Conservation (phyloP, 1,284 basidiomycete genomes). For the Coniferiporia weirii region DNA sequence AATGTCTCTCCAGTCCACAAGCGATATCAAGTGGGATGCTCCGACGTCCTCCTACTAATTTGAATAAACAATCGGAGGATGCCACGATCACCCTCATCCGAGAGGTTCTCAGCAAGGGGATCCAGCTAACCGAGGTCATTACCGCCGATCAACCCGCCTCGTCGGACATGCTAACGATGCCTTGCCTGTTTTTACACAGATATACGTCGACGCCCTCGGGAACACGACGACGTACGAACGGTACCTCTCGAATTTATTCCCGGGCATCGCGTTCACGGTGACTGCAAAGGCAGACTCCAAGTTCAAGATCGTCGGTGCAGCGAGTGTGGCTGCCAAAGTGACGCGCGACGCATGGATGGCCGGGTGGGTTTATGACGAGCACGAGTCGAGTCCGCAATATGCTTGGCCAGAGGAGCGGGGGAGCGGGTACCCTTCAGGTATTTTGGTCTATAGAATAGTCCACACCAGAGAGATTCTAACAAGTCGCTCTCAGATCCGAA, state of each 20-base stretch:
- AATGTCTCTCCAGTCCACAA: conserved; percentile 64
- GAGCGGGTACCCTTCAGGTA: conserved; percentile 87
- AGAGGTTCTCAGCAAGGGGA: conserved; percentile 74
- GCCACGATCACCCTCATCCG: conserved; percentile 88
- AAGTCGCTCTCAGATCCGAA: conserved; percentile 66
- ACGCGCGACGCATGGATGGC: conserved; percentile 91
- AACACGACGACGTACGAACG: conserved; percentile 81
- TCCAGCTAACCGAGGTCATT: conserved; percentile 77
- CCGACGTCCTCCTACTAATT: conserved; percentile 74
- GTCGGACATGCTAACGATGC: too few relatives aligned
- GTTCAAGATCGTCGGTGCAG: conserved; percentile 95
- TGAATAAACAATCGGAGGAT: conserved; percentile 91
- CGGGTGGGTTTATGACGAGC: conserved; percentile 43
- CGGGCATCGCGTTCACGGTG: conserved; percentile 83
- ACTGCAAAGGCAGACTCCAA: conserved; percentile 91
- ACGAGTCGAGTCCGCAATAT: conserved; percentile 12
- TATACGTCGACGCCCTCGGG: conserved; percentile 95
- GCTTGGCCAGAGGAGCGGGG: conserved; percentile 49
- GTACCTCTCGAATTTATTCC: conserved; percentile 75
- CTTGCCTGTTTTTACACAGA: conserved; percentile 38
- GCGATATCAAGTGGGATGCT: conserved; percentile 93
- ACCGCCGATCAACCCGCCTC: not conserved
- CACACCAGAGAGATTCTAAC: not conserved
- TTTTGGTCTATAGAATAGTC: conserved; percentile 18
- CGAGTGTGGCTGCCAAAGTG: conserved; percentile 94